Conservation (phyloP, 306 rosid genomes). For the Medicago ruthenica region DNA sequence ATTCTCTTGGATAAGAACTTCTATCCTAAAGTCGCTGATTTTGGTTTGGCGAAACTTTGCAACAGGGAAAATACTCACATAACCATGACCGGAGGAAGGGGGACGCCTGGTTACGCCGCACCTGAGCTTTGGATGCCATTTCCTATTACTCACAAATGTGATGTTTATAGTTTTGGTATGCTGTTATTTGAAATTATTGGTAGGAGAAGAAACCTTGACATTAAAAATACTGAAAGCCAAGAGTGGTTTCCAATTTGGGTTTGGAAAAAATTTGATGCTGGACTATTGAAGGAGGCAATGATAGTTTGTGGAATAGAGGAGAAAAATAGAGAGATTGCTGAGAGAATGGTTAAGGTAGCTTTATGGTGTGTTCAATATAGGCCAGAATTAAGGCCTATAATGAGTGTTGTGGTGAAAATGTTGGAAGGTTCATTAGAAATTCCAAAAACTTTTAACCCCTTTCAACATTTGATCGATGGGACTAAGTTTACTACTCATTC, state of each 20-base stretch:
- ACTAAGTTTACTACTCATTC: neutral
- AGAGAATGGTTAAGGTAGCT: conserved; percentile 20
- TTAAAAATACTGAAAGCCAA: neutral
- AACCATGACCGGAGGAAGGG: conserved; percentile 13
- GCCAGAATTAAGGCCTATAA: conserved; percentile 2
- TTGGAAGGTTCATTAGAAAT: conserved; percentile 1
- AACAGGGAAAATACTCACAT: conserved; percentile 11
- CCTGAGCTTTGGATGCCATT: conserved; percentile 19
- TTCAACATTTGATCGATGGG: conserved; percentile 5
- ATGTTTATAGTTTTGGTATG: conserved; percentile 20
- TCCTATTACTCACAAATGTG: neutral
- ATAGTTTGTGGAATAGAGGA: neutral
- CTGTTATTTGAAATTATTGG: neutral
- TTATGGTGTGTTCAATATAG: conserved; percentile 19
- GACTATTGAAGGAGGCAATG: neutral
- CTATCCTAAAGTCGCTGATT: conserved; percentile 8
- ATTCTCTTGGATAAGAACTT: neutral
- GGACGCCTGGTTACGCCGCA: neutral
- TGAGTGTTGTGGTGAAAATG: conserved; percentile 28
- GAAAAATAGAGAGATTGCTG: neutral
- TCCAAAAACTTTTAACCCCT: neutral
- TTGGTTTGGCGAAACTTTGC: neutral
- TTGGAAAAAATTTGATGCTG: conserved; percentile 1
- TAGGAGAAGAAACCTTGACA: conserved; percentile 14
- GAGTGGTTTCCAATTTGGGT: conserved; percentile 26